Base-by-base conservation (phyloP, 345 rosid genomes). In the Noccaea caerulescens region DNA sequence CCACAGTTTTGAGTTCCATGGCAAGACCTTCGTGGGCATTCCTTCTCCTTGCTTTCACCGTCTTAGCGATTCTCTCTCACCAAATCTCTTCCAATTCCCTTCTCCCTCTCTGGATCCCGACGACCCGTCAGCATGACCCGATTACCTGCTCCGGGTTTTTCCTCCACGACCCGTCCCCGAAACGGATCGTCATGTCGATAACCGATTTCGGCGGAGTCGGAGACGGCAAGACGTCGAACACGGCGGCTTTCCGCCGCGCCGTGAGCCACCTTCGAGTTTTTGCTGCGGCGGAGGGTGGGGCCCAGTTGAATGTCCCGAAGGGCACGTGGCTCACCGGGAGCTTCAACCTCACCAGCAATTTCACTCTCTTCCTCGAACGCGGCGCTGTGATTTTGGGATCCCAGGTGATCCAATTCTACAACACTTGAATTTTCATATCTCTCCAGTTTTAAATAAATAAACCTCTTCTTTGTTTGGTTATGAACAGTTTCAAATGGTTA, bases 301-400 rank as follows among this genome's bases (percentile, higher is more conserved):
- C 81, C 61, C 98, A 85, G 92, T 76, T 95, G 38, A 86, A 78
- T 76, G 92, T 95, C 3, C 99, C 98, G 0, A 52, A 33, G 57
- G 98, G 99, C 23, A 77, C 75, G 66, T 92, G 97, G 98, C 77
- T 95, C 20, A 84, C 99, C 1, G 99, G 99, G 27, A 89, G 91
- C 79, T 92, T 95, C 69, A 92, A 95, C 69, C 86, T 95, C 50
- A 95, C 99, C 69, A 90, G 94, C 66, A 86, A 92, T 76, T 88
- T 95, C 86, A 92, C 94, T 37, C 81, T 95, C 76, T 95, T 89
- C 23, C 96, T 95, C 10, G 83, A 92, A 47, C 82, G 67, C 7
- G 97, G 90, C 13, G 98, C 99, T 25, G 75, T 88, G 20, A 83
- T 95, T 73, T 71, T 95, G 73, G 99, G 96, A 68, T 95, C 98